These are phyloP conservation scores for Dictyostelium discoideum DNA, from an alignment of 78 protist species.

Conservation along the genomic window DNA sequence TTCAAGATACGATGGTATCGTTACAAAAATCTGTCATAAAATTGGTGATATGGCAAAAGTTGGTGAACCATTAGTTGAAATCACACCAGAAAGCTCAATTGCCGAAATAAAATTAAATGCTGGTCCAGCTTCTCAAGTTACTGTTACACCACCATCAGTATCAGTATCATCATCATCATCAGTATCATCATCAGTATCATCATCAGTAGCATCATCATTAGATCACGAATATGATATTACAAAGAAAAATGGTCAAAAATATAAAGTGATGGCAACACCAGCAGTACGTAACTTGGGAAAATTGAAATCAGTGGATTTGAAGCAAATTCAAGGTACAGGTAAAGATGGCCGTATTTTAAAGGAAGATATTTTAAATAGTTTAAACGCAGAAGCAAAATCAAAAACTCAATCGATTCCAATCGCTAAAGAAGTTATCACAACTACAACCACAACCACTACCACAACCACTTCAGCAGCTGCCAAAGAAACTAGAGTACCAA, in stretches of 20 bases:
- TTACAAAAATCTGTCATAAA: slow-evolving; percentile 82
- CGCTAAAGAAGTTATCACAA: not conserved
- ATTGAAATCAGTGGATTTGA: slow-evolving; percentile 83
- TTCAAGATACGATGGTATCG: slow-evolving; percentile 86
- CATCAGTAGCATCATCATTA: not conserved
- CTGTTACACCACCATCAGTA: not conserved
- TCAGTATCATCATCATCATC: slow-evolving; percentile 28
- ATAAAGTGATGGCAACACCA: slow-evolving; percentile 91
- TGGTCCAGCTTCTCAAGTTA: slow-evolving; percentile 15
- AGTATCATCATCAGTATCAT: slow-evolving; percentile 11
- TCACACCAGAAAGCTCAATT: slow-evolving; percentile 71
- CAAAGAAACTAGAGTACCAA: slow-evolving; percentile 32
- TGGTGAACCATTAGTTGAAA: slow-evolving; percentile 88
- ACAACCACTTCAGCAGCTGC: slow-evolving; percentile 11
- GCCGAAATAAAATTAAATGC: not conserved
- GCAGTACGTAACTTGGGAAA: slow-evolving; percentile 91
- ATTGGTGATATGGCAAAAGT: slow-evolving; percentile 91
- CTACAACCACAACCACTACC: not conserved
- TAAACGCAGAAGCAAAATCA: slow-evolving; percentile 17
- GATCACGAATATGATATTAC: slow-evolving; percentile 10
- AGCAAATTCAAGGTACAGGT: slow-evolving; percentile 76
- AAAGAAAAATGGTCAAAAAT: not conserved
- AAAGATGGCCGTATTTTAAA: slow-evolving; percentile 92
- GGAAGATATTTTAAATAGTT: slow-evolving; percentile 84
- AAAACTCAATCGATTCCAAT: not conserved